Evolutionary conservation across 2,329 filamentous ascomycete species (phyloP).

Genomic region (Aphanocladium album): DNA sequence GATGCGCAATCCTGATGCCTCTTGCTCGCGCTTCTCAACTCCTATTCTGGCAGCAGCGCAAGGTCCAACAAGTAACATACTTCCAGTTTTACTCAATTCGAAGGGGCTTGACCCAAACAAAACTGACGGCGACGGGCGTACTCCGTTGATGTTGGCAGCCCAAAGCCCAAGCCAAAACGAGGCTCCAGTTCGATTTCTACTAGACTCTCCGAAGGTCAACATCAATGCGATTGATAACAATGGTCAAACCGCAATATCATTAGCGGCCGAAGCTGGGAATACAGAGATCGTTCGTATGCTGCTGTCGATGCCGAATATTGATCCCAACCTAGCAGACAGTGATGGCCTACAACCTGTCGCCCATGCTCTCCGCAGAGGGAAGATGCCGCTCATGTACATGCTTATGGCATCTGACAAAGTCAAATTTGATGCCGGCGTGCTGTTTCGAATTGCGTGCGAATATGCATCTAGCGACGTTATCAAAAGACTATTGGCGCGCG

Average conservation of each 20-base stretch:
- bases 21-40: not conserved
- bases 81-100: not conserved
- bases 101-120: not conserved
- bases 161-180: accelerated
- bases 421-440: too few relatives aligned
- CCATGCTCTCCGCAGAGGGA: not conserved
- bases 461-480: not conserved
- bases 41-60: not conserved
- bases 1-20: not conserved
- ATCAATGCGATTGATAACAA: not conserved
- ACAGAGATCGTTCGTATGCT: not conserved
- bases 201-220: not conserved
- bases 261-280: not conserved
- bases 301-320: not conserved
- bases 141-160: not conserved
- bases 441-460: not conserved
- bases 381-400: not conserved
- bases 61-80: not conserved
- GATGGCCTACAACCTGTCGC: not conserved
- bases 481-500: not conserved
- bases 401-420: not conserved
- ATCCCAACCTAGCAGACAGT: not conserved
- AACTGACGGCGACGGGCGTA: not conserved
- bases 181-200: not conserved
- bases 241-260: not conserved